A percentile compares a stretch with the other conserved stretches of the same genome.
phyloP scores from a whole-genome alignment of 441 rosid genomes.

The Cnidoscolus chayamansa region DNA sequence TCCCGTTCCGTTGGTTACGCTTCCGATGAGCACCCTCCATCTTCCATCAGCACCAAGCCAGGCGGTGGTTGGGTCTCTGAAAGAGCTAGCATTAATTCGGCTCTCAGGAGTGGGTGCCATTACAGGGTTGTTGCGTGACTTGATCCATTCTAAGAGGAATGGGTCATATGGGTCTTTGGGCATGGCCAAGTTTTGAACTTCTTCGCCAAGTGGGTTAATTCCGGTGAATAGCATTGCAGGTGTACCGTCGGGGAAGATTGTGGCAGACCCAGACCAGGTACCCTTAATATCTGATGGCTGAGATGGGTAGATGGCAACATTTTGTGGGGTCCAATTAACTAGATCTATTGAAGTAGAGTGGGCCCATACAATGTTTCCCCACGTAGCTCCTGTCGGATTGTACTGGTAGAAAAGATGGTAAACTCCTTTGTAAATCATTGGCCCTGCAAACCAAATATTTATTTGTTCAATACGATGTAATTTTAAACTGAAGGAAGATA shows the following conservation, averaged over 20 bases:
- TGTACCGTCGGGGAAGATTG: slow-evolving; percentile 45
- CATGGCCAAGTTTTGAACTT: slow-evolving; percentile 64
- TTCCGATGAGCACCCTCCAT: slow-evolving; percentile 65
- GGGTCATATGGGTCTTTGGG: slow-evolving; percentile 63
- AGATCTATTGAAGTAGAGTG: slow-evolving; percentile 82
- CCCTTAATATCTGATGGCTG: slow-evolving; percentile 57
- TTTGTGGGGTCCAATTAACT: slow-evolving; percentile 67
- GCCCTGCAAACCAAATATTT: slow-evolving; percentile 36
- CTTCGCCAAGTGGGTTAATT: slow-evolving; percentile 36
- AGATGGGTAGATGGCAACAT: slow-evolving; percentile 56
- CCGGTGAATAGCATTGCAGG: slow-evolving; percentile 80
- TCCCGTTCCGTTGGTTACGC: slow-evolving; percentile 47
- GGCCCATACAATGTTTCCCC: slow-evolving; percentile 82
- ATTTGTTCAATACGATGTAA: background rate
- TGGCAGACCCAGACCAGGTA: slow-evolving; percentile 77
- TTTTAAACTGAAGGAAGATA: background rate
- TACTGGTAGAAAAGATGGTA: slow-evolving; percentile 85
- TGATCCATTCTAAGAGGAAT: slow-evolving; percentile 55
- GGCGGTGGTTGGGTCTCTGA: slow-evolving; percentile 82
- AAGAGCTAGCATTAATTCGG: slow-evolving; percentile 51
- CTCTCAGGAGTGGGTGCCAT: slow-evolving; percentile 53
- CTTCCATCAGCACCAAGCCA: slow-evolving; percentile 61
- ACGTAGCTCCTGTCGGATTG: slow-evolving; percentile 66
- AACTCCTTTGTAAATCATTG: slow-evolving; percentile 71
- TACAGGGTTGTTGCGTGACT: slow-evolving; percentile 51